Evolutionary conservation across 2,329 filamentous ascomycete genomes (phyloP).

Genomic region (Diplodia mutila): DNA sequence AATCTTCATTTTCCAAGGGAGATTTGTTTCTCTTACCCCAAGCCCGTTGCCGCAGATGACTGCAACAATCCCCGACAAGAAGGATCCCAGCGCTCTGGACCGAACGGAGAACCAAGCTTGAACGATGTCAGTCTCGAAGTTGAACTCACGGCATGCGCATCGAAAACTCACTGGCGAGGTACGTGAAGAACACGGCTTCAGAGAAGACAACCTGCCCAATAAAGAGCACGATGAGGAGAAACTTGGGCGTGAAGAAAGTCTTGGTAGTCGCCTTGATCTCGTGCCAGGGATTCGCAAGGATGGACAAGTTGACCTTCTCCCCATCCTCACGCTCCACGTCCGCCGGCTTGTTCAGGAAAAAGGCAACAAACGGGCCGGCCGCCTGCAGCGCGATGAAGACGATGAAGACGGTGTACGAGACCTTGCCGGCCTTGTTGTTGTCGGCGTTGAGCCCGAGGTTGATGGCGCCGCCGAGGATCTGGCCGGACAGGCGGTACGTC

Average conservation of each 20-base stretch:
- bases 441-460: conserved; percentile 68
- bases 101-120: conserved; percentile 71
- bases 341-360: conserved; percentile 64
- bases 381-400: conserved; percentile 74
- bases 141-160: rapidly evolving
- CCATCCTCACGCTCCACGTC: conserved; percentile 70
- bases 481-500: conserved; percentile 62
- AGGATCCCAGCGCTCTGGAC: conserved; percentile 69
- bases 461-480: conserved; percentile 72
- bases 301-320: conserved; percentile 61
- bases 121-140: background rate
- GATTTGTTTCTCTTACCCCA: conserved; percentile 44
- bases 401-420: conserved; percentile 70
- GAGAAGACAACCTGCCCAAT: conserved; percentile 73
- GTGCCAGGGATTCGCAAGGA: conserved; percentile 59
- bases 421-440: conserved; percentile 62
- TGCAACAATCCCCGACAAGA: conserved; percentile 69
- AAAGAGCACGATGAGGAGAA: conserved; percentile 66
- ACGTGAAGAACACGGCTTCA: conserved; percentile 74
- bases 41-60: conserved; percentile 68
- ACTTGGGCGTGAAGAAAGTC: conserved; percentile 64
- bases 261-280: conserved; percentile 64
- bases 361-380: conserved; percentile 63
- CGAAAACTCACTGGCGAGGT: conserved; percentile 51
- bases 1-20: rapidly evolving